phyloP scores from a whole-genome alignment of 768 basidiomycete species.

The Arthromyces matolae region DNA sequence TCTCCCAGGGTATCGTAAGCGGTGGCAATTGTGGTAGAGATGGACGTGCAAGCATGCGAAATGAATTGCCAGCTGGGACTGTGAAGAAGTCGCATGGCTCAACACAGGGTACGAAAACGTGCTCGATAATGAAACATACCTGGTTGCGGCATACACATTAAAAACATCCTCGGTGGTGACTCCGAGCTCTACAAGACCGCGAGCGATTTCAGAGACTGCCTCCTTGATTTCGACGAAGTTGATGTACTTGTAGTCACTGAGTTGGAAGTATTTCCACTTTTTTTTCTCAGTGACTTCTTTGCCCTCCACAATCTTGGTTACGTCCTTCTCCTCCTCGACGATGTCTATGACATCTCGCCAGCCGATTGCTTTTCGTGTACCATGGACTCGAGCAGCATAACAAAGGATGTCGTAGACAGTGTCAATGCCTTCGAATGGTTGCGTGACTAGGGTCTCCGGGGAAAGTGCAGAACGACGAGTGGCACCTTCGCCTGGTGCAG shows the following conservation, averaged over 20 bases:
- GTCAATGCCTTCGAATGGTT: slow-evolving; percentile 71
- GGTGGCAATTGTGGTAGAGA: slow-evolving; percentile 83
- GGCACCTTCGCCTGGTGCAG: slow-evolving; percentile 45
- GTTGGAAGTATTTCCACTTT: slow-evolving; percentile 93
- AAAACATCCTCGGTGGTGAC: slow-evolving; percentile 69
- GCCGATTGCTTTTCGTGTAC: slow-evolving; percentile 71
- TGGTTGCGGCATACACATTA: slow-evolving; percentile 89
- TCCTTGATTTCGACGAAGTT: slow-evolving; percentile 70
- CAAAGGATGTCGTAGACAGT: slow-evolving; percentile 78
- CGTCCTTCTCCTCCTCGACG: slow-evolving; percentile 85
- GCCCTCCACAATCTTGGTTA: slow-evolving; percentile 79
- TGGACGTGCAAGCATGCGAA: slow-evolving; percentile 74
- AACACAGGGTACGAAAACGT: slow-evolving; percentile 5
- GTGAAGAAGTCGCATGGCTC: slow-evolving; percentile 2
- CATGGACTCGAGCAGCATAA: slow-evolving; percentile 73
- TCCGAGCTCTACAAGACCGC: slow-evolving; percentile 70
- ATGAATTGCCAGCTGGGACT: slow-evolving; percentile 88
- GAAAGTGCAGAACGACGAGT: slow-evolving; percentile 55
- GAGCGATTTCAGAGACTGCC: slow-evolving; percentile 58
- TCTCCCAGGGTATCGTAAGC: slow-evolving; percentile 96
- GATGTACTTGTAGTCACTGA: slow-evolving; percentile 85
- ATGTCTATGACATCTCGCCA: slow-evolving; percentile 69
- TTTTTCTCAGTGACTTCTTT: slow-evolving; percentile 85
- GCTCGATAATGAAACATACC: slow-evolving; percentile 38
- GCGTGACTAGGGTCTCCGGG: slow-evolving; percentile 54